A percentile compares a stretch with the other conserved stretches of the same genome.
These are phyloP conservation scores for Ophiostoma pallidulum DNA, from an alignment of 2,329 filamentous ascomycete species.

Conservation along the genomic window DNA sequence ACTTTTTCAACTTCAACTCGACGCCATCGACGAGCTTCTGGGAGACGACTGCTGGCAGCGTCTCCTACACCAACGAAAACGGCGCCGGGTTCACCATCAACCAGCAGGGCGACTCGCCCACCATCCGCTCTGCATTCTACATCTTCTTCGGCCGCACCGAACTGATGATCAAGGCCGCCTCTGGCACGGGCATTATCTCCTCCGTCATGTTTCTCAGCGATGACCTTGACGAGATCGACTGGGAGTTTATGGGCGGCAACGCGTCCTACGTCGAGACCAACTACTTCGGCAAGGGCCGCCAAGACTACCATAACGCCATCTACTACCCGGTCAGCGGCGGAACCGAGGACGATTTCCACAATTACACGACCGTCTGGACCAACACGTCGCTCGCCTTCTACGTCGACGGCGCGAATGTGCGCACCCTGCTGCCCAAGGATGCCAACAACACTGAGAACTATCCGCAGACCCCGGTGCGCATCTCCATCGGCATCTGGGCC, in stretches of 20 bases:
- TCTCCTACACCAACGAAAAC: conserved; percentile 47
- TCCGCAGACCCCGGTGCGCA: conserved; percentile 68
- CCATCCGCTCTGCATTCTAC: conserved; percentile 69
- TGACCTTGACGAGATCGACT: conserved; percentile 80
- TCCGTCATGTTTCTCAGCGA: conserved; percentile 77
- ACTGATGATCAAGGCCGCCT: conserved; percentile 65
- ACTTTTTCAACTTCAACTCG: conserved; percentile 55
- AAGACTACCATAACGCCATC: conserved; percentile 43
- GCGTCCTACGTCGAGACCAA: conserved; percentile 56
- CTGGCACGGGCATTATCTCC: conserved; percentile 67
- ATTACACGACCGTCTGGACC: conserved; percentile 70
- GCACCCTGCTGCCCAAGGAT: conserved; percentile 52
- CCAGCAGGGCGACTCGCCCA: conserved; percentile 65
- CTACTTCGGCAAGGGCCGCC: conserved; percentile 67
- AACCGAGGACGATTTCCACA: conserved; percentile 56
- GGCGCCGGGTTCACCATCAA: conserved; percentile 65
- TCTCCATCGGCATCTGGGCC: conserved; percentile 59
- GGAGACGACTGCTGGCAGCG: conserved; percentile 57
- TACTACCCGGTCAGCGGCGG: conserved; percentile 46
- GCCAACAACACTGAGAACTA: conserved; percentile 54
- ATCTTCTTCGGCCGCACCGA: conserved; percentile 80
- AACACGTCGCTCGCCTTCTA: conserved; percentile 55
- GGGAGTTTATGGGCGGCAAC: conserved; percentile 69
- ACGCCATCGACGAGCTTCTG: conserved; percentile 49
- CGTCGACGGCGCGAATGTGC: conserved; percentile 58